Evolutionary conservation across 768 basidiomycete genomes (phyloP).

Genomic region (Suillus fuscotomentosus): DNA sequence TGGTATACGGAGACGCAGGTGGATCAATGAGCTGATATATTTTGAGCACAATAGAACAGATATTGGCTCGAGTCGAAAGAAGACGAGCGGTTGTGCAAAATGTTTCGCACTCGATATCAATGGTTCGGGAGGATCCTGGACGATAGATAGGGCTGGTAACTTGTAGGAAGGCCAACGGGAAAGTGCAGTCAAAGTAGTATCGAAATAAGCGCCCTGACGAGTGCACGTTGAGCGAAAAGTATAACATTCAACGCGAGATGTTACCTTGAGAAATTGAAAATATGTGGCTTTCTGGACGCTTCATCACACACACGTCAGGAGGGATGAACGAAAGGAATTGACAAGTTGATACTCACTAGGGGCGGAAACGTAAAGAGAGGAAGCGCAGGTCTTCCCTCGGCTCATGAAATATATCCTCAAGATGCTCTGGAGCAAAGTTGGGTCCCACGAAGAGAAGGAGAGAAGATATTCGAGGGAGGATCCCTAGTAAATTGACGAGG

Average conservation of each 20-base stretch:
- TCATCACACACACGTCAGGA: constrained; percentile 7
- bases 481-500: constrained; percentile 62
- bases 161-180: constrained; percentile 55
- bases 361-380: constrained; percentile 73
- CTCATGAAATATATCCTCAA: constrained; percentile 62
- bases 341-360: constrained; percentile 57
- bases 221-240: background rate
- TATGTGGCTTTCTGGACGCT: constrained; percentile 77
- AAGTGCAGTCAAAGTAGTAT: constrained; percentile 62
- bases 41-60: constrained; percentile 44
- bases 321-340: background rate
- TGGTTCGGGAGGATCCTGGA: constrained; percentile 61
- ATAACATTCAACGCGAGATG: background rate
- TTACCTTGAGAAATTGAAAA: constrained; percentile 75
- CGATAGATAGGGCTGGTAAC: constrained; percentile 53
- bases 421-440: constrained; percentile 74
- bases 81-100: constrained; percentile 88
- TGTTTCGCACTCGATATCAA: constrained; percentile 32
- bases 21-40: constrained; percentile 41
- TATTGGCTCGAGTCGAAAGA: constrained; percentile 68
- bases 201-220: constrained; percentile 76
- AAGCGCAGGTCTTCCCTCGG: constrained; percentile 46
- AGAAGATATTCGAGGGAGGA: constrained; percentile 49
- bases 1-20: constrained; percentile 73
- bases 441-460: constrained; percentile 74